These are phyloP conservation scores for Neckera pumila DNA, from an alignment of 225 moss, liverwort and hornwort species.

Conservation along the genomic window DNA sequence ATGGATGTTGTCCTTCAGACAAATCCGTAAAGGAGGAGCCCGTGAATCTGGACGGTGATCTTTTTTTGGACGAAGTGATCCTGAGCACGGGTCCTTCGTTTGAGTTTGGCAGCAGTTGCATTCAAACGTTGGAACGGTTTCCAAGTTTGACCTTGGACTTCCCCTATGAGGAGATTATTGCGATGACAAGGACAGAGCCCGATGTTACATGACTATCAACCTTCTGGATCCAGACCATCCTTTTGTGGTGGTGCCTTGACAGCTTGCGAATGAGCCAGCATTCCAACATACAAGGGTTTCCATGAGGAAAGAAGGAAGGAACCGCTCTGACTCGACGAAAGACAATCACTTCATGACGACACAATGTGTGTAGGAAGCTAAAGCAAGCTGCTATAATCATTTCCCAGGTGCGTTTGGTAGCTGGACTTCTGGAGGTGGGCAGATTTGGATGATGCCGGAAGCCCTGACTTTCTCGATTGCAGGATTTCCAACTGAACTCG, in stretches of 20 bases:
- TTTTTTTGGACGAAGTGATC: conserved; percentile 14
- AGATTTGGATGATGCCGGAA: background rate
- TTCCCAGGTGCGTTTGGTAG: background rate
- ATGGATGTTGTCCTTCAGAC: conserved; percentile 1
- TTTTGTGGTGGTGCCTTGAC: background rate
- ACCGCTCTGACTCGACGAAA: background rate
- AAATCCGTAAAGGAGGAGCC: conserved; percentile 10
- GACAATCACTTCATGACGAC: background rate
- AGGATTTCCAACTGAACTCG: background rate
- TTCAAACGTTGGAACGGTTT: conserved; percentile 24
- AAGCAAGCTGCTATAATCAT: background rate
- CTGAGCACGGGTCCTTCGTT: conserved; percentile 16
- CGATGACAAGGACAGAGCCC: background rate
- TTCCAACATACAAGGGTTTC: background rate
- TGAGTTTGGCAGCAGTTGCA: conserved; percentile 6
- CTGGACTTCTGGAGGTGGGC: background rate
- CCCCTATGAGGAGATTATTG: conserved; percentile 20
- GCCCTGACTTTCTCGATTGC: background rate
- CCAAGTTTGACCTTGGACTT: conserved; percentile 33
- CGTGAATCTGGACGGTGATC: background rate
- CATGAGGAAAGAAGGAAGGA: background rate
- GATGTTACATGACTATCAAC: background rate
- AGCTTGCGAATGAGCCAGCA: background rate
- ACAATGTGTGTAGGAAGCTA: background rate
- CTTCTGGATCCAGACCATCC: background rate